These are phyloP conservation scores for Silene conica DNA, from an alignment of 148 eudicot genomes.

Conservation along the genomic window DNA sequence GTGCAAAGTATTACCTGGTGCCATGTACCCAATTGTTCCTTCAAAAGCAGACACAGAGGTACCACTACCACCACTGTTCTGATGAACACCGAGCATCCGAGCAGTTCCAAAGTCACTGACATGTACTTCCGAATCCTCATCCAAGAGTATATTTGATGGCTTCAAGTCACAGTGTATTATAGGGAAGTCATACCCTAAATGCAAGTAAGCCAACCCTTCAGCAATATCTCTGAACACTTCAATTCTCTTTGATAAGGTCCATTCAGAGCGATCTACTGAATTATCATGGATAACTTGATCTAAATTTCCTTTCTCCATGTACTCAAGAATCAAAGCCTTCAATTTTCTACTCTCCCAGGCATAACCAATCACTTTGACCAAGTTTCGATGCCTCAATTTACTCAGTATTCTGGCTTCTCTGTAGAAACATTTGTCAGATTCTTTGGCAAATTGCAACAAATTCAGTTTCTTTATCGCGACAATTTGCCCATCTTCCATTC, in stretches of 20 bases:
- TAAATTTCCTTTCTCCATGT: slow-evolving; percentile 89
- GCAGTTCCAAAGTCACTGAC: slow-evolving; percentile 97
- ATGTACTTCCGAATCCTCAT: slow-evolving; percentile 61
- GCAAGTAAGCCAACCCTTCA: slow-evolving; percentile 71
- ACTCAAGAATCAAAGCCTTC: slow-evolving; percentile 74
- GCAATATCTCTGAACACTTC: slow-evolving; percentile 55
- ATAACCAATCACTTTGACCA: slow-evolving; percentile 82
- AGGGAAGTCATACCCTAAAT: slow-evolving; percentile 69
- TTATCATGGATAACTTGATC: slow-evolving; percentile 60
- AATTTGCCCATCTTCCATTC: slow-evolving; percentile 41
- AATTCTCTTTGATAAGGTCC: slow-evolving; percentile 54
- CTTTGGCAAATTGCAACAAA: slow-evolving; percentile 54
- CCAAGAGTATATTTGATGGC: slow-evolving; percentile 87
- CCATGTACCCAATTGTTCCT: slow-evolving; percentile 93
- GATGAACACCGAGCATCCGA: slow-evolving; percentile 65
- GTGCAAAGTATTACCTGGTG: slow-evolving; percentile 58
- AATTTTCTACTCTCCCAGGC: slow-evolving; percentile 85
- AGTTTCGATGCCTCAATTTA: slow-evolving; percentile 68
- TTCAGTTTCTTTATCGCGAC: slow-evolving; percentile 75
- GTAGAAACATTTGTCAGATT: slow-evolving; percentile 65
- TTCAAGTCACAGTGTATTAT: slow-evolving; percentile 90
- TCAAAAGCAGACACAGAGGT: slow-evolving; percentile 58
- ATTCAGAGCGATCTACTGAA: slow-evolving; percentile 30
- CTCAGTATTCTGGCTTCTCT: slow-evolving; percentile 66
- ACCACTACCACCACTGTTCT: slow-evolving; percentile 33